Base-by-base conservation (phyloP, 2,329 filamentous ascomycete species). In the Raffaelea deltoideospora region DNA sequence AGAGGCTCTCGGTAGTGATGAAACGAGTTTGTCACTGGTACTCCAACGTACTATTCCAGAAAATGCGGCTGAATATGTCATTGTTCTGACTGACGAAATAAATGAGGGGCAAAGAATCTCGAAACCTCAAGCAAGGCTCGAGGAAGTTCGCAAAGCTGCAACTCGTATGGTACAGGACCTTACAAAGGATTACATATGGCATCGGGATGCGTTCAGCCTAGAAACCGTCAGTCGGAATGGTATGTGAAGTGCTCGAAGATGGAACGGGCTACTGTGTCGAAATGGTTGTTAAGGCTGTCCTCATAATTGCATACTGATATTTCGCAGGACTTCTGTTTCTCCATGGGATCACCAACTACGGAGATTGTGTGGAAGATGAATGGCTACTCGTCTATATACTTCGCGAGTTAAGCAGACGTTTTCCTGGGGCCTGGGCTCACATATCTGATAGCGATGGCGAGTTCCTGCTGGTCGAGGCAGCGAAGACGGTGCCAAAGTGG, bases 331-430 rank as follows among this genome's bases (percentile, higher is more conserved):
- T 73, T 9, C 51, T 64, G n/a, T 76, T 77, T 44, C 67, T 98
- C 6, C 70, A 74, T 43, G 88, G 88, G 17, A 64, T 67, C 35
- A 90, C 85, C 1, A 82, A 88, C 53, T 96, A 86, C 50, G 87
- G 88, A 9, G 92, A 98, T 56, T 90, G 86, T 0, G 77, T 96
- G 4, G 88, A 94, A 50, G 90, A 98, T 49, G 92, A 98, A 61
- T 98, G 90, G 92, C 70, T 96, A 6, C 78, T 96, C 41, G 87
- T 96, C 17, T 94, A 87, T 58, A 61, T 96, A 5, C 64, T 98
- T 22, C 75, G 82, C 31, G 79, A 93, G 57, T 60, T 96, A 47
- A 87, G 79, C 47, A 80, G 68, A 47, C 65, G 69, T 27, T 82
- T 82, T 48, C 63, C 73, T 5, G 67, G 79, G 41, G 64, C 86